Percentiles rank a stretch among this genome's conserved stretches.
phyloP scores from a whole-genome alignment of 352 stramenopile genomes.

The Phytopythium delawarense region DNA sequence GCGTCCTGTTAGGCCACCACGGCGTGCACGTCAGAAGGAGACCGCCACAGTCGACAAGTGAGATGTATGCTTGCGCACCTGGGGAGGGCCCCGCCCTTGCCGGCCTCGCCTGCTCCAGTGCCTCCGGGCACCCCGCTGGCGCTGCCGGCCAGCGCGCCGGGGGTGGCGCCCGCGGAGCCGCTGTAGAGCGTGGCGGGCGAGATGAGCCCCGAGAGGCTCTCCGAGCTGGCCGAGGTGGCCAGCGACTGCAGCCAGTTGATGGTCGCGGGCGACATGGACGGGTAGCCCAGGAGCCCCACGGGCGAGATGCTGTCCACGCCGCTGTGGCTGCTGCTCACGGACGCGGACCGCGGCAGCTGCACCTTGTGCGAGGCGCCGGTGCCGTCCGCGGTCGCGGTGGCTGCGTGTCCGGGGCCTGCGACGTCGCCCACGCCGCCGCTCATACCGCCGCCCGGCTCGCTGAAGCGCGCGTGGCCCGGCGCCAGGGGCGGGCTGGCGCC shows the following conservation, averaged over 20 bases:
- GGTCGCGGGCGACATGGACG: conserved; percentile 72
- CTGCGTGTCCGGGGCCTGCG: not conserved
- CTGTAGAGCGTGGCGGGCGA: conserved; percentile 48
- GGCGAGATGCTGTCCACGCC: conserved; percentile 52
- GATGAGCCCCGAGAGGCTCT: conserved; percentile 56
- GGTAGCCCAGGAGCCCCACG: conserved; percentile 39
- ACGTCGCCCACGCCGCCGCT: not conserved
- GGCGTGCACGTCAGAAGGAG: not conserved
- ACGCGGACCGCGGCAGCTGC: conserved; percentile 46
- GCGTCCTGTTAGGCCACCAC: conserved; percentile 21
- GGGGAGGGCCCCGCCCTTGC: conserved; percentile 18
- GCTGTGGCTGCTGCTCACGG: conserved; percentile 31
- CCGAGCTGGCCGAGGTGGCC: conserved; percentile 53
- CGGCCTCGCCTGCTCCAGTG: conserved; percentile 11
- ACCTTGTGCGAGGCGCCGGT: conserved; percentile 25
- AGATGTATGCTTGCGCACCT: conserved; percentile 18
- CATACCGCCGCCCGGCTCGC: conserved; percentile 2
- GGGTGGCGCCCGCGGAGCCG: conserved; percentile 14
- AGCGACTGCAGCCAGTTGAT: conserved; percentile 79
- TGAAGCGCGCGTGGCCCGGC: conserved; percentile 3
- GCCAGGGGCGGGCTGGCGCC: conserved; percentile 7
- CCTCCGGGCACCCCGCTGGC: conserved; percentile 9
- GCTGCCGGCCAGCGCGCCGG: conserved; percentile 9
- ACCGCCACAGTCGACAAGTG: not conserved
- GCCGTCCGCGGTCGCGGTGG: conserved; percentile 1